Percentiles rank a stretch among this genome's conserved stretches.
These are phyloP conservation scores for Neocallimastix lanati DNA, from an alignment of 192 early-diverging fungal genomes.

Conservation along the genomic window DNA sequence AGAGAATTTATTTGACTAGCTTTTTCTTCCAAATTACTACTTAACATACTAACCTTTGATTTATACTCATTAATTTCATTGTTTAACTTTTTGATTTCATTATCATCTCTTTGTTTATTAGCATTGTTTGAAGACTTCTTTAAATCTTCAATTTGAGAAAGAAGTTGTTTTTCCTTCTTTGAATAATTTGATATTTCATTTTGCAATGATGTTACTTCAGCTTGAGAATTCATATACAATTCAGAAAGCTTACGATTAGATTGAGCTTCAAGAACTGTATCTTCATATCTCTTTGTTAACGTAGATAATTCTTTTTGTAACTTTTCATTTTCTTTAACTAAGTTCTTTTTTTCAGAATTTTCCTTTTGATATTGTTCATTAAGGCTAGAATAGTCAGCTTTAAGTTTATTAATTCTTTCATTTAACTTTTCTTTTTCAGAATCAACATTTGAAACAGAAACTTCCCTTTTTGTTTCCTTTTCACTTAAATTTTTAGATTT, in stretches of 20 bases:
- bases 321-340: neutral
- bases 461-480: neutral
- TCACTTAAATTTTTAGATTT: neutral
- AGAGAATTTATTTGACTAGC: neutral
- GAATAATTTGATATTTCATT: neutral
- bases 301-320: neutral
- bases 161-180: neutral
- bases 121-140: neutral
- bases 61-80: neutral
- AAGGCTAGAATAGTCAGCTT: neutral
- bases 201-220: neutral
- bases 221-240: neutral
- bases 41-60: neutral
- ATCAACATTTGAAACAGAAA: neutral
- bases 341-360: neutral
- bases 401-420: neutral
- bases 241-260: neutral
- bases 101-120: neutral
- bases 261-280: neutral
- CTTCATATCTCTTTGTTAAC: neutral
- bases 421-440: neutral
- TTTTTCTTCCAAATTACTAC: neutral
- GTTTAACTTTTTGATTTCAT: neutral
- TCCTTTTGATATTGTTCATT: neutral
- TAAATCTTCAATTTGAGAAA: neutral